phyloP scores from a whole-genome alignment of 78 protist genomes.

The Chrysochromulina parva region DNA sequence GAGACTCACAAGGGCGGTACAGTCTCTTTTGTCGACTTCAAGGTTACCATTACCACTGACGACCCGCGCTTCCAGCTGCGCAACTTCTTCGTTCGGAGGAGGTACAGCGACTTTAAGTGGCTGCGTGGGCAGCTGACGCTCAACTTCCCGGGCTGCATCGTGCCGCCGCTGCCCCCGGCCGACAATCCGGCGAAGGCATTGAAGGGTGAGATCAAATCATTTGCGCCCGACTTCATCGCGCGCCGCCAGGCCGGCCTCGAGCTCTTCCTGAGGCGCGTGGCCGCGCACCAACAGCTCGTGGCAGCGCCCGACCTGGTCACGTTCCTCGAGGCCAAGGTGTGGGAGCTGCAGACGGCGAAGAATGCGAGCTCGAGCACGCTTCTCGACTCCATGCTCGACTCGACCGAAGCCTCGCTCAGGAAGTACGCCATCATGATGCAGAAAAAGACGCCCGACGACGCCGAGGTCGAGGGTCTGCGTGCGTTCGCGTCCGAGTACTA shows the following conservation, averaged over 20 bases:
- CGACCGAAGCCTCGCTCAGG: background rate
- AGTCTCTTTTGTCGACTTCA: background rate
- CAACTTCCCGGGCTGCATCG: conserved; percentile 33
- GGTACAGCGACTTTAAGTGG: conserved; percentile 57
- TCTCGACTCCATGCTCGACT: background rate
- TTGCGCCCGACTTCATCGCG: conserved; percentile 22
- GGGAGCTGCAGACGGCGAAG: conserved; percentile 28
- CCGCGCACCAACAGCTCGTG: background rate
- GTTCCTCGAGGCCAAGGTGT: conserved; percentile 46
- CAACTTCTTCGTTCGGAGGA: conserved; percentile 9
- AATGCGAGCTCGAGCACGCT: background rate
- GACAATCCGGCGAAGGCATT: background rate
- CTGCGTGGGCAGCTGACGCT: conserved; percentile 7
- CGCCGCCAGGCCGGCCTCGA: conserved; percentile 36
- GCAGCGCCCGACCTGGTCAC: background rate
- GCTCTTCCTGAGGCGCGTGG: conserved; percentile 42
- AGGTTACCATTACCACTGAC: background rate
- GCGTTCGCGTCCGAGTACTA: background rate
- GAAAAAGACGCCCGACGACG: background rate
- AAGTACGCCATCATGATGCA: too few relatives aligned
- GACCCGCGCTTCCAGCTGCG: background rate
- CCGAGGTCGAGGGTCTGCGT: background rate
- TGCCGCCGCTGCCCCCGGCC: conserved; percentile 46
- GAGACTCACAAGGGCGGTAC: background rate
- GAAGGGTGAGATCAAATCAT: background rate